Percentiles rank a stretch among this genome's conserved stretches.
Conservation (phyloP, 73 alveolate species). For the Diophrys appendiculata region DNA sequence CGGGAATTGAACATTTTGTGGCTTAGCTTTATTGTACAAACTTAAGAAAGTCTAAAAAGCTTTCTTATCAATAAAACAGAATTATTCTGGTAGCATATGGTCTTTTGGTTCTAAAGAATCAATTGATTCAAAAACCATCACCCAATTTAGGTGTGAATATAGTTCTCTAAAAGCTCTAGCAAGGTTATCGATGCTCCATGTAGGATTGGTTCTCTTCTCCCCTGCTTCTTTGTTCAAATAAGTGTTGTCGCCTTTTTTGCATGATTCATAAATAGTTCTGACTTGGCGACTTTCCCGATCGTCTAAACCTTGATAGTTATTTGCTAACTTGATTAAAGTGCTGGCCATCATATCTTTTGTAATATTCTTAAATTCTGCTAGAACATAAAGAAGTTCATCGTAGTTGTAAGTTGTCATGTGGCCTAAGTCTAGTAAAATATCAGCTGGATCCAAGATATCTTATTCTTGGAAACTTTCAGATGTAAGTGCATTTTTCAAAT, state of each 20-base stretch:
- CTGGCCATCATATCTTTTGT: constrained; percentile 39
- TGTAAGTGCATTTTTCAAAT: constrained; percentile 4
- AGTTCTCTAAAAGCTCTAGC: constrained; percentile 65
- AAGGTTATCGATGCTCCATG: constrained; percentile 58
- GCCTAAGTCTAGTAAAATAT: constrained; percentile 59
- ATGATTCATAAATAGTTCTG: constrained; percentile 23
- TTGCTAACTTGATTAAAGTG: constrained; percentile 45
- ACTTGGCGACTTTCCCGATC: constrained; percentile 28
- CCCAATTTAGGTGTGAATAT: constrained; percentile 45
- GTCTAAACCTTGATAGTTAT: constrained; percentile 41
- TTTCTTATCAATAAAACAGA: constrained; percentile 34
- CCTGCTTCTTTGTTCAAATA: constrained; percentile 42
- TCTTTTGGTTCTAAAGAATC: constrained; percentile 13
- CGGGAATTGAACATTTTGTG: constrained; percentile 64
- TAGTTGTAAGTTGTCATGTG: constrained; percentile 54
- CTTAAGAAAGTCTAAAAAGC: constrained; percentile 46
- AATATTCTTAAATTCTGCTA: constrained; percentile 44
- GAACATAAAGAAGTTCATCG: constrained; percentile 35
- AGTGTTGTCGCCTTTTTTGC: constrained; percentile 57
- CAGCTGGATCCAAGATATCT: constrained; percentile 57
- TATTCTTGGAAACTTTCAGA: constrained; percentile 5
- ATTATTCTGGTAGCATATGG: constrained; percentile 18
- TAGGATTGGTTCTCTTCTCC: constrained; percentile 35
- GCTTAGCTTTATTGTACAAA: constrained; percentile 50
- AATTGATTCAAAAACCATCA: constrained; percentile 57